phyloP scores from a whole-genome alignment of 352 stramenopile genomes.

The Phytophthora ramorum region DNA sequence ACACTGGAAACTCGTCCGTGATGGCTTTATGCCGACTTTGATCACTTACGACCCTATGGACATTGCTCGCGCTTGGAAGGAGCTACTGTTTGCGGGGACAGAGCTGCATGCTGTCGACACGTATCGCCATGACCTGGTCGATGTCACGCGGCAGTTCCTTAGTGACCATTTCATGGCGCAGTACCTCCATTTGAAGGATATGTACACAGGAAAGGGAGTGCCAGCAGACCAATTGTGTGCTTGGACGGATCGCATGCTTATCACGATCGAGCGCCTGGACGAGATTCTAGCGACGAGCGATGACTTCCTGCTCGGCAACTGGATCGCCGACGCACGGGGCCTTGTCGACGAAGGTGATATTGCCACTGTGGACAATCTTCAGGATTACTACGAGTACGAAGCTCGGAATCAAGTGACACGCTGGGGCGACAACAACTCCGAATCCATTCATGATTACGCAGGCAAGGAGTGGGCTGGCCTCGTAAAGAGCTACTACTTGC shows the following conservation, averaged over 20 bases:
- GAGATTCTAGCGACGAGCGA: slow-evolving; percentile 69
- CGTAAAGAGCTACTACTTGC: slow-evolving; percentile 71
- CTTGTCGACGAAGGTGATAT: slow-evolving; percentile 41
- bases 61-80: slow-evolving; percentile 62
- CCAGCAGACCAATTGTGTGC: slow-evolving; percentile 41
- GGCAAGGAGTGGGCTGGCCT: slow-evolving; percentile 82
- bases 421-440: slow-evolving; percentile 81
- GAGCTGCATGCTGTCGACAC: slow-evolving; percentile 55
- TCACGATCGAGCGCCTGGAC: slow-evolving; percentile 63
- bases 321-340: slow-evolving; percentile 65
- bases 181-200: slow-evolving; percentile 64
- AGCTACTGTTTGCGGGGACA: slow-evolving; percentile 50
- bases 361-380: slow-evolving; percentile 18
- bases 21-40: slow-evolving; percentile 77
- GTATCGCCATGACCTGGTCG: slow-evolving; percentile 80
- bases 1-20: slow-evolving; percentile 66
- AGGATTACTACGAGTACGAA: slow-evolving; percentile 82
- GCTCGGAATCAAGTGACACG: slow-evolving; percentile 85
- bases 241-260: slow-evolving; percentile 55
- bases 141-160: slow-evolving; percentile 80
- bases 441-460: slow-evolving; percentile 79
- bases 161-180: slow-evolving; percentile 69
- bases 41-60: slow-evolving; percentile 80
- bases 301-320: slow-evolving; percentile 77
- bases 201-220: slow-evolving; percentile 46